Conservation (phyloP, 2,329 filamentous ascomycete species). For the Salinomyces thailandicus region DNA sequence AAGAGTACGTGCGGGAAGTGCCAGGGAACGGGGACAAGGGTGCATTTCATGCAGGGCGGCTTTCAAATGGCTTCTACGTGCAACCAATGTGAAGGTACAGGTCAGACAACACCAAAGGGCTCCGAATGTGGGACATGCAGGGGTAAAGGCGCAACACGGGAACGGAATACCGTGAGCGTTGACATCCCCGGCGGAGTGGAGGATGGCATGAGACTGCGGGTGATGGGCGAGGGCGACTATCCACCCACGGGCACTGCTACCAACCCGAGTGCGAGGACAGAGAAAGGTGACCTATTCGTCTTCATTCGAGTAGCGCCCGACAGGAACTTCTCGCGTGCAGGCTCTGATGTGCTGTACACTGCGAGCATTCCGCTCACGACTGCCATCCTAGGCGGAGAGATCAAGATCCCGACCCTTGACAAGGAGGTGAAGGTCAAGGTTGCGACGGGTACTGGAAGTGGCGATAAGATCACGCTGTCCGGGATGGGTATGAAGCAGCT, state of each 20-base stretch:
- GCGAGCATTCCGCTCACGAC: constrained; percentile 87
- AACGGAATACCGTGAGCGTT: constrained; percentile 71
- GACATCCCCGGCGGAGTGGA: constrained; percentile 94
- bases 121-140: constrained; percentile 70
- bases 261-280: constrained; percentile 52
- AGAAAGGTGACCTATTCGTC: constrained; percentile 82
- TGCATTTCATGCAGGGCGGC: constrained; percentile 82
- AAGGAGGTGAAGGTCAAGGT: constrained; percentile 86
- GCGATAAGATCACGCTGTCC: constrained; percentile 77
- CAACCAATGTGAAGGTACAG: constrained; percentile 66
- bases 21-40: constrained; percentile 72
- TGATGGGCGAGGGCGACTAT: constrained; percentile 79
- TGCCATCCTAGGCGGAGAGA: constrained; percentile 81
- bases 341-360: constrained; percentile 86
- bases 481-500: constrained; percentile 94
- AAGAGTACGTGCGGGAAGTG: constrained; percentile 66
- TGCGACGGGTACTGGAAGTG: constrained; percentile 80
- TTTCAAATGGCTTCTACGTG: constrained; percentile 96
- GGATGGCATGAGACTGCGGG: constrained; percentile 83
- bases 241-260: constrained; percentile 62
- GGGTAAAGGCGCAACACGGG: constrained; percentile 74
- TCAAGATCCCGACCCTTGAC: constrained; percentile 79
- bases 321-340: constrained; percentile 75
- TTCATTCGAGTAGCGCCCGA: constrained; percentile 83
- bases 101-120: constrained; percentile 63